Conservation (phyloP, 2,329 filamentous ascomycete genomes). For the Escovopsis sp. region DNA sequence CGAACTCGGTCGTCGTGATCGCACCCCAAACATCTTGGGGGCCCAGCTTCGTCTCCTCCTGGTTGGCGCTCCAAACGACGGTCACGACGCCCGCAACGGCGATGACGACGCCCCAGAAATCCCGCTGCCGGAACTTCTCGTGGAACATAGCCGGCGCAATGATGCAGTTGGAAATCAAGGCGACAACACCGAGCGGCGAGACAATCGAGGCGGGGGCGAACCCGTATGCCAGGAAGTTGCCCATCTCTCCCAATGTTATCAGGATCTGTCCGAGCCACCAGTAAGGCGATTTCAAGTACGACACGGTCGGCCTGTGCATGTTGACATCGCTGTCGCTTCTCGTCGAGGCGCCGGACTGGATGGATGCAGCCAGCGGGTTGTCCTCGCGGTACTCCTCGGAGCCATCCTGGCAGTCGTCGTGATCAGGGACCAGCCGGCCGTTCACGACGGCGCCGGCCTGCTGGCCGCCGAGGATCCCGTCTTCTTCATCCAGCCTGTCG, state of each 20-base stretch:
- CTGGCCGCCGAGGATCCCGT: conserved; percentile 5
- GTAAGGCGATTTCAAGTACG: conserved; percentile 79
- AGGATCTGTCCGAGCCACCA: conserved; percentile 94
- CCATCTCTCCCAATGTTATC: conserved; percentile 84
- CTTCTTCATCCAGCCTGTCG: conserved; percentile 5
- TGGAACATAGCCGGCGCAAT: conserved; percentile 92
- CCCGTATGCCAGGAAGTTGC: conserved; percentile 93
- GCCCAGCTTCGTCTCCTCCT: conserved; percentile 78
- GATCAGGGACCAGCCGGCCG: too few species aligned
- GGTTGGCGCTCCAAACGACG: conserved; percentile 81
- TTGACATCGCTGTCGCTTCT: conserved; percentile 13
- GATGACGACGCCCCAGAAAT: conserved; percentile 78
- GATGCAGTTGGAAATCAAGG: conserved; percentile 88
- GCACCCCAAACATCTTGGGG: conserved; percentile 81
- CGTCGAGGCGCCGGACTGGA: conserved; percentile 24
- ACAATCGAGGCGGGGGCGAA: conserved; percentile 97
- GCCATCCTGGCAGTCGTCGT: background rate
- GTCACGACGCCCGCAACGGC: conserved; percentile 79
- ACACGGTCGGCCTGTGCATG: conserved; percentile 34
- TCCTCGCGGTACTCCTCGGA: conserved; percentile 24
- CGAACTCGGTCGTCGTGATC: conserved; percentile 78
- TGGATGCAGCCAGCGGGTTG: conserved; percentile 37
- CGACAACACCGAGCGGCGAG: conserved; percentile 91
- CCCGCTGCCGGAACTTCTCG: conserved; percentile 70
- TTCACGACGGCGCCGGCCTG: too few species aligned